These are phyloP conservation scores for Leucosporidium scottii DNA, from an alignment of 768 basidiomycete genomes.

Conservation along the genomic window DNA sequence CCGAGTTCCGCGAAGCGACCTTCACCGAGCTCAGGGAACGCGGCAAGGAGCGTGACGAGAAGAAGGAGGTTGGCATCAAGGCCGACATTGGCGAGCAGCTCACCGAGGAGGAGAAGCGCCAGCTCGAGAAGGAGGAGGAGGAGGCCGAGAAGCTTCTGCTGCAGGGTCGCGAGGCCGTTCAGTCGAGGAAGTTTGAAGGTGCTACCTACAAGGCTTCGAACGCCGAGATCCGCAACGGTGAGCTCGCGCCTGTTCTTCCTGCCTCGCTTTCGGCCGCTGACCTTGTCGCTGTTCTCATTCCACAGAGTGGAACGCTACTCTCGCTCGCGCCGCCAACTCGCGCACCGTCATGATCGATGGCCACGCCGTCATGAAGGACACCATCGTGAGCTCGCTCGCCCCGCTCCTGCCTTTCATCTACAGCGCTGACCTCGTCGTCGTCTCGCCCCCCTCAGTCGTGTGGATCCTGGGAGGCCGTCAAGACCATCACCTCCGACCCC, in stretches of 20 bases:
- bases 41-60: constrained; percentile 47
- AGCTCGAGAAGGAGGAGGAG: constrained; percentile 47
- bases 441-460: background rate
- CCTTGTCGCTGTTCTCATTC: no score
- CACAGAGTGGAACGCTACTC: constrained; percentile 15
- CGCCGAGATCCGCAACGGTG: constrained; percentile 34
- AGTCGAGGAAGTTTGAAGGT: constrained; percentile 54
- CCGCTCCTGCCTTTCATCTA: no score
- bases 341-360: constrained; percentile 18
- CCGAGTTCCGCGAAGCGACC: constrained; percentile 48
- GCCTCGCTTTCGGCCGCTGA: background rate
- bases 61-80: constrained; percentile 49
- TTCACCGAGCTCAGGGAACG: constrained; percentile 49
- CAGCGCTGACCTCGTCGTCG: background rate
- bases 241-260: background rate
- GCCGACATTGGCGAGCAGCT: constrained; percentile 40
- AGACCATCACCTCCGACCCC: constrained; percentile 22
- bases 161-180: constrained; percentile 55
- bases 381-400: constrained; percentile 1
- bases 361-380: constrained; percentile 13
- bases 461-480: constrained; percentile 23
- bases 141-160: constrained; percentile 53
- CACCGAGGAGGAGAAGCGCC: constrained; percentile 36
- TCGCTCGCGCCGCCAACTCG: constrained; percentile 1
- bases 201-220: constrained; percentile 40